A percentile compares a stretch with the other conserved stretches of the same genome.
phyloP scores from a whole-genome alignment of 2,329 filamentous ascomycete genomes.

The Penicillium sclerotiorum region DNA sequence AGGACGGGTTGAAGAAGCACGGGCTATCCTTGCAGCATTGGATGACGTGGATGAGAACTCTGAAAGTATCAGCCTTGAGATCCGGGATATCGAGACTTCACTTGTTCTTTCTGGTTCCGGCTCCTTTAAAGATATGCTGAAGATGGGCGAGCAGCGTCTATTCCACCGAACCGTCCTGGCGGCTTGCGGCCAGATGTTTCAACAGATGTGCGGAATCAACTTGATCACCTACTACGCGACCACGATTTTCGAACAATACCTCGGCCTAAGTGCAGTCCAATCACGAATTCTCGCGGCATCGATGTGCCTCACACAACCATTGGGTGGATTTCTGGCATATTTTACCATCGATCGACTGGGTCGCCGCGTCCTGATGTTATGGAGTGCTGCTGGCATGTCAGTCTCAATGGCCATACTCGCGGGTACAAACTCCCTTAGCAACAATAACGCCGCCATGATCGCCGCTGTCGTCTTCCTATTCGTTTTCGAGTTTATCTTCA shows the following conservation, averaged over 20 bases:
- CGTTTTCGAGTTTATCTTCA: constrained; percentile 63
- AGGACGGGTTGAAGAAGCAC: constrained; percentile 37
- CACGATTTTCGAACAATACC: constrained; percentile 39
- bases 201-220: constrained; percentile 43
- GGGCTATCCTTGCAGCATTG: constrained; percentile 43
- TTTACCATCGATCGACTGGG: constrained; percentile 51
- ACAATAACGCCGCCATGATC: constrained; percentile 52
- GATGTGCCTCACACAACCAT: constrained; percentile 33
- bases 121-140: constrained; percentile 41
- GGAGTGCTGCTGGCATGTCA: constrained; percentile 32
- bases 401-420: constrained; percentile 46
- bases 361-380: constrained; percentile 39
- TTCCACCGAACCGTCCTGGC: constrained; percentile 39
- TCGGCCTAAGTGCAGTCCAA: constrained; percentile 23
- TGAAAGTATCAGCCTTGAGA: constrained; percentile 38
- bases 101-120: constrained; percentile 11
- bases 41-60: constrained; percentile 46
- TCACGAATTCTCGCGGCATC: constrained; percentile 34
- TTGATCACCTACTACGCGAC: constrained; percentile 41
- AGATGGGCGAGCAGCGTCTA: constrained; percentile 38
- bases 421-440: constrained; percentile 50
- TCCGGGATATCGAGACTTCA: constrained; percentile 43
- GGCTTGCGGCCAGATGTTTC: constrained; percentile 38
- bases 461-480: constrained; percentile 61
- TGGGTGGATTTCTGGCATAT: constrained; percentile 49